Evolutionary conservation across 1,139 yeast species (phyloP), one percentile per base, ranked within the genome.

Genomic region (Hyphopichia fennica): DNA sequence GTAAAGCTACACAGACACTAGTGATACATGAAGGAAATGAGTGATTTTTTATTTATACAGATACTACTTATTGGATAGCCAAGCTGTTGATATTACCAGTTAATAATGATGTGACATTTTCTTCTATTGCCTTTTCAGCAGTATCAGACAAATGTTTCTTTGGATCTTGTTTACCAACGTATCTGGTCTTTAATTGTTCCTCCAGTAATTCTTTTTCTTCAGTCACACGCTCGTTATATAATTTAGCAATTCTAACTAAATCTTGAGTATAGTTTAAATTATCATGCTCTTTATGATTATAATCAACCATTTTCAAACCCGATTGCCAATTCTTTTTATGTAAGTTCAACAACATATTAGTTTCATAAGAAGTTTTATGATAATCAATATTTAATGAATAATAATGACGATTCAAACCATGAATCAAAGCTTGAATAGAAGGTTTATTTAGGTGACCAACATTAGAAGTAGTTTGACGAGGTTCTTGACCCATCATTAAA

Each of bases 111-210:
- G 89, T 89, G 41, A 93, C 84, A 60, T 93, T 95, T 41, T 89
- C 95, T 64, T 93, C 99, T 56, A 95, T 81, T 43, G 90, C 75
- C 49, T 75, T 72, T 50, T 88, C 95, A 13, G 96, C 95, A 2
- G 95, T 87, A 51, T 89, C 97, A 39, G 87, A 80, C 58, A 95
- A 75, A 70, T 95, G 99, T 70, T 93, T 93, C 81, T 95, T 95
- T 39, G 99, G 99, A 65, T 95, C 99, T 66, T 93, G 97, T 62
- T 90, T 91, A 54, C 99, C 99, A 27, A 95, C 98, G 58, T 91
- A 95, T 62, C 99, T 82, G 9, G 97, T 93, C 65, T 89, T 89
- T 56, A 91, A 79, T 62, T 88, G 95, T 34, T 89, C 97, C 56
- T 88, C 95, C 43, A 83, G 72, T 53, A 93, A 73, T 53, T 89